Evolutionary conservation across 2,329 filamentous ascomycete genomes (phyloP).

Genomic region (Aspergillus sp.): DNA sequence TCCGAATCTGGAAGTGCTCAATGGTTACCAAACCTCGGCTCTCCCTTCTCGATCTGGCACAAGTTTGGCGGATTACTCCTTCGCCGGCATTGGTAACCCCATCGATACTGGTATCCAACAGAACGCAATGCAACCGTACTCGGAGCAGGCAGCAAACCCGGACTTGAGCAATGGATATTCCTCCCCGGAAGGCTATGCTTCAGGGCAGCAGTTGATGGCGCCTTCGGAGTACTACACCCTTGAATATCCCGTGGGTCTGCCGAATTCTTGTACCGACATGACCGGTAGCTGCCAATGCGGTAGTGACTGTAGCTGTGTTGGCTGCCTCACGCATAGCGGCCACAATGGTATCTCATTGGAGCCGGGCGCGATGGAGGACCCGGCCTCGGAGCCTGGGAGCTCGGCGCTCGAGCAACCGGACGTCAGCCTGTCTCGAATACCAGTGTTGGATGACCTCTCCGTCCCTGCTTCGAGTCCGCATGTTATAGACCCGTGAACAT

Average conservation of each 20-base stretch:
- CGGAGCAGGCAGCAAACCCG: conserved; percentile 10
- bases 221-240: conserved; percentile 34
- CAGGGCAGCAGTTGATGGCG: conserved; percentile 28
- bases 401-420: background rate
- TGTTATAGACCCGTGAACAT: conserved; percentile 7
- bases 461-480: conserved; percentile 15
- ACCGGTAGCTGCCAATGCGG: conserved; percentile 45
- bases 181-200: conserved; percentile 13
- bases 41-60: conserved; percentile 11
- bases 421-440: conserved; percentile 9
- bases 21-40: conserved; percentile 12
- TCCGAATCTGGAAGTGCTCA: conserved; percentile 11
- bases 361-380: conserved; percentile 5
- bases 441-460: conserved; percentile 10
- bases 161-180: conserved; percentile 16
- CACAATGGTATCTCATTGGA: conserved; percentile 37
- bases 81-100: conserved; percentile 8
- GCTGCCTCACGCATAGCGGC: conserved; percentile 44
- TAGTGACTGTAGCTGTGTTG: conserved; percentile 44
- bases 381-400: background rate
- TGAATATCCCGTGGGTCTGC: conserved; percentile 32
- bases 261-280: conserved; percentile 36
- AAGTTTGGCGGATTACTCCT: conserved; percentile 12
- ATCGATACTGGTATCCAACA: conserved; percentile 9
- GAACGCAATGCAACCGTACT: conserved; percentile 13